Conservation (phyloP, 257 asterid genomes). For the Solanum habrochaites region DNA sequence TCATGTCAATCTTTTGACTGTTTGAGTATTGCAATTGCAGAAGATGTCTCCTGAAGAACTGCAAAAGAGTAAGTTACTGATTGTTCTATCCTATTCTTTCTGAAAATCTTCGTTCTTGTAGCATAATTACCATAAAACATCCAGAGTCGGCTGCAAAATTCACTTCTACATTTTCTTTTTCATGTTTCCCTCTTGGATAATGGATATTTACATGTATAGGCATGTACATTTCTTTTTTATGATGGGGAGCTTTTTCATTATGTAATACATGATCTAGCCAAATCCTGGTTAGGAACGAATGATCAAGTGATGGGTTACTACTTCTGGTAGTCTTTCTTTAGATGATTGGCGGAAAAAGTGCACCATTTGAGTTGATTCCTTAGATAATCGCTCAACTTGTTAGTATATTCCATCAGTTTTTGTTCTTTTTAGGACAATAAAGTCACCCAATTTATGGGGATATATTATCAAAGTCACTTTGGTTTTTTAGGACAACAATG, state of each 20-base stretch:
- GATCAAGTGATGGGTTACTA: not conserved
- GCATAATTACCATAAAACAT: not conserved
- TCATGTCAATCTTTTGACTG: not conserved
- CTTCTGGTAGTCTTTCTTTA: not conserved
- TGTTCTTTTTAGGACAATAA: not conserved
- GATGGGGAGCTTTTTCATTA: not conserved
- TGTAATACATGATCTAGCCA: not conserved
- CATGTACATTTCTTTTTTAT: not conserved
- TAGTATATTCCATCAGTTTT: not conserved
- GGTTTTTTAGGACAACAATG: not conserved
- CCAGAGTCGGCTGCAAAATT: not conserved
- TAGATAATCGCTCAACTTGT: not conserved
- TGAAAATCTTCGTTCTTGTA: not conserved
- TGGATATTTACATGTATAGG: not conserved
- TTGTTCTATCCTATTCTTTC: not conserved
- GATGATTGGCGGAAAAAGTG: not conserved
- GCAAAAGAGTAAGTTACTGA: constrained; percentile 45
- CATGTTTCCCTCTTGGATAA: not conserved
- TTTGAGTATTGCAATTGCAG: constrained; percentile 31
- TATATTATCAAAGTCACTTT: not conserved
- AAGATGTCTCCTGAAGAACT: constrained; percentile 63
- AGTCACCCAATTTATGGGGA: not conserved
- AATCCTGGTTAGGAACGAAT: not conserved
- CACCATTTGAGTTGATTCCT: not conserved
- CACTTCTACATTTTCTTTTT: not conserved